These are phyloP conservation scores for Pichia occidentalis DNA, from an alignment of 805 yeast genomes.

Conservation along the genomic window DNA sequence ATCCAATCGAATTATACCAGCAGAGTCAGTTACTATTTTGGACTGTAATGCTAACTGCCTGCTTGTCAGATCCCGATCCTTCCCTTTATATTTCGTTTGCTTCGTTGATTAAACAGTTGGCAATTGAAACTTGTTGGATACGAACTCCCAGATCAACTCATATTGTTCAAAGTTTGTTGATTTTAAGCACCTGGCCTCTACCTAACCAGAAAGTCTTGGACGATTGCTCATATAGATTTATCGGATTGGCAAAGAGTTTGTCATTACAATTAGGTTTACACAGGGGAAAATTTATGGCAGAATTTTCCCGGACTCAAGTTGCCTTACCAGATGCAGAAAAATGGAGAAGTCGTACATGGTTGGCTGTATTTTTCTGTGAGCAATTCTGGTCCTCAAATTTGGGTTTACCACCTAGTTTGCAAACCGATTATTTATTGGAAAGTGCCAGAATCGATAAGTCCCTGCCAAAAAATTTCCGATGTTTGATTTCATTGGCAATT, in stretches of 20 bases:
- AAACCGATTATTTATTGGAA: constrained; percentile 76
- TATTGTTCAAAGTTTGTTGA: constrained; percentile 81
- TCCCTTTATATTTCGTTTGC: constrained; percentile 68
- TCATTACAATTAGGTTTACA: constrained; percentile 86
- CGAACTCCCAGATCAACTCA: constrained; percentile 91
- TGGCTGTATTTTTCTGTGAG: constrained; percentile 79
- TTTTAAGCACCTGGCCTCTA: constrained; percentile 85
- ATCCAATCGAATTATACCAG: constrained; percentile 70
- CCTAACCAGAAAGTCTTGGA: constrained; percentile 90
- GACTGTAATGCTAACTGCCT: constrained; percentile 84
- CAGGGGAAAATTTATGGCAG: constrained; percentile 85
- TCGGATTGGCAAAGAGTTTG: constrained; percentile 77
- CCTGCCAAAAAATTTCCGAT: constrained; percentile 65
- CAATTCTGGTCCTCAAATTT: constrained; percentile 85
- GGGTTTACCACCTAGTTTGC: constrained; percentile 83
- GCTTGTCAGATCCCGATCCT: constrained; percentile 83
- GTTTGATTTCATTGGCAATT: constrained; percentile 64
- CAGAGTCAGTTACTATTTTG: constrained; percentile 84
- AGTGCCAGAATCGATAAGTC: constrained; percentile 61
- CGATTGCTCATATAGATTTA: constrained; percentile 84
- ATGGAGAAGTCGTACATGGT: constrained; percentile 93
- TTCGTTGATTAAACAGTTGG: constrained; percentile 73
- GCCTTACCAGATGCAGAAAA: constrained; percentile 83
- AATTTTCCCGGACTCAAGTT: constrained; percentile 85
- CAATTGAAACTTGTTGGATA: constrained; percentile 89